Conservation (phyloP, 306 rosid species). For the Trichosanthes cucumerina region DNA sequence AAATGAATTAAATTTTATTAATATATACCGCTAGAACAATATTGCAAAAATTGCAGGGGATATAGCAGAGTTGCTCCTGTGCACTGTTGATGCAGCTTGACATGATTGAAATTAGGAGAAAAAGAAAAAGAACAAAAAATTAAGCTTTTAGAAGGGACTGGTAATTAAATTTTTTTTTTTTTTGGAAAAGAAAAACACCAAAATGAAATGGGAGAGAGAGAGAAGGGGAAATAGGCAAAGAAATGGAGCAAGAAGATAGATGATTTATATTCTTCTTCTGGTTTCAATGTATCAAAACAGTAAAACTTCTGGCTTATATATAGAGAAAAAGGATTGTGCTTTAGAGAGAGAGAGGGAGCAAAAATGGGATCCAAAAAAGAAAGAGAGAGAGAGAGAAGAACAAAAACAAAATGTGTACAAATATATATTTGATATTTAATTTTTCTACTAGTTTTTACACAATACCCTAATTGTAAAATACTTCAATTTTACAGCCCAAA, state of each 20-base stretch:
- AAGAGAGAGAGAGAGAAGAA: neutral
- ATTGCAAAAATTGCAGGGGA: slow-evolving; percentile 98
- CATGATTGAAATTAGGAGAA: slow-evolving; percentile 23
- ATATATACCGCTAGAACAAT: slow-evolving; percentile 87
- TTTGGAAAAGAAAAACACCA: neutral
- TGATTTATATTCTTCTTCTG: slow-evolving; percentile 34
- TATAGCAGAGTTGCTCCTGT: slow-evolving; percentile 91
- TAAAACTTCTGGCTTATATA: slow-evolving; percentile 34
- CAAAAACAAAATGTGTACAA: neutral
- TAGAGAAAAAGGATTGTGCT: slow-evolving; percentile 19
- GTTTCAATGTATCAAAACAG: slow-evolving; percentile 31
- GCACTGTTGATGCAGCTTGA: slow-evolving; percentile 54
- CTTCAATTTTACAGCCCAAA: neutral
- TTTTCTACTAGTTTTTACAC: neutral
- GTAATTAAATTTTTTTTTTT: slow-evolving; percentile 18
- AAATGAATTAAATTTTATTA: neutral
- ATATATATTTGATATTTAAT: neutral
- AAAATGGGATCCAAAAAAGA: slow-evolving; percentile 17
- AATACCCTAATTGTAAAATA: neutral
- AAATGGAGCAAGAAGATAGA: slow-evolving; percentile 15
- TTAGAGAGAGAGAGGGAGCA: slow-evolving; percentile 5
- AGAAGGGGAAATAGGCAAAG: neutral
- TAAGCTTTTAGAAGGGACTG: neutral
- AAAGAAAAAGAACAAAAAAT: neutral
- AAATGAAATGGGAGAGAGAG: slow-evolving; percentile 7